These are phyloP conservation scores for Alternaria sp. DNA, from an alignment of 2,329 filamentous ascomycete genomes.

Conservation along the genomic window DNA sequence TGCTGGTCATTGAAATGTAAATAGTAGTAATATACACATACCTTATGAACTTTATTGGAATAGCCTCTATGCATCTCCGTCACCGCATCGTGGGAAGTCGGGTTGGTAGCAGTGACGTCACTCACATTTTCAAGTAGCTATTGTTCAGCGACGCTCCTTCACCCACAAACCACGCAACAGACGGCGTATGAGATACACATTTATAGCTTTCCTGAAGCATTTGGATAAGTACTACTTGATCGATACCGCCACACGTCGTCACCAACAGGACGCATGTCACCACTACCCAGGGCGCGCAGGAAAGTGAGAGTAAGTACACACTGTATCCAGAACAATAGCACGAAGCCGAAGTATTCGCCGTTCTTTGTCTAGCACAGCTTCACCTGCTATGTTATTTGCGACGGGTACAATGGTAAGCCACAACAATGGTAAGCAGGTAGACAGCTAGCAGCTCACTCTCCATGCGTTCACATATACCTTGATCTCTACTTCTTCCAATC, in stretches of 20 bases:
- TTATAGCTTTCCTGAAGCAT: neutral
- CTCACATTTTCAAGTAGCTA: neutral
- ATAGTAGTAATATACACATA: neutral
- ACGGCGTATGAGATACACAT: neutral
- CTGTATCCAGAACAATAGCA: neutral
- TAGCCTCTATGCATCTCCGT: neutral
- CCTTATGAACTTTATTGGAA: neutral
- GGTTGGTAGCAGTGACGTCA: neutral
- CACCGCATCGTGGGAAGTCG: neutral
- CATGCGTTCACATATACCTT: neutral
- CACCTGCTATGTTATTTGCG: neutral
- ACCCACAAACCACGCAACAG: neutral
- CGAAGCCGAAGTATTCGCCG: neutral
- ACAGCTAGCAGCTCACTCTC: neutral
- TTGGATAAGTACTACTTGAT: neutral
- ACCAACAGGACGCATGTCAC: neutral
- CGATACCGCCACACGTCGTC: neutral
- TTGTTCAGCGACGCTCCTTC: neutral
- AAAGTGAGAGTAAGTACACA: neutral
- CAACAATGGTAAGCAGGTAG: slow-evolving; percentile 1
- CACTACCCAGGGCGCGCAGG: neutral
- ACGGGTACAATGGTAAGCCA: neutral
- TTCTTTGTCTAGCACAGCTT: neutral
- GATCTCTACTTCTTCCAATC: neutral
- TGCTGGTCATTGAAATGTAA: neutral